Evolutionary conservation across 768 basidiomycete genomes (phyloP), one percentile per base, ranked within the genome.

Genomic region (Kwoniella newhampshirensis): DNA sequence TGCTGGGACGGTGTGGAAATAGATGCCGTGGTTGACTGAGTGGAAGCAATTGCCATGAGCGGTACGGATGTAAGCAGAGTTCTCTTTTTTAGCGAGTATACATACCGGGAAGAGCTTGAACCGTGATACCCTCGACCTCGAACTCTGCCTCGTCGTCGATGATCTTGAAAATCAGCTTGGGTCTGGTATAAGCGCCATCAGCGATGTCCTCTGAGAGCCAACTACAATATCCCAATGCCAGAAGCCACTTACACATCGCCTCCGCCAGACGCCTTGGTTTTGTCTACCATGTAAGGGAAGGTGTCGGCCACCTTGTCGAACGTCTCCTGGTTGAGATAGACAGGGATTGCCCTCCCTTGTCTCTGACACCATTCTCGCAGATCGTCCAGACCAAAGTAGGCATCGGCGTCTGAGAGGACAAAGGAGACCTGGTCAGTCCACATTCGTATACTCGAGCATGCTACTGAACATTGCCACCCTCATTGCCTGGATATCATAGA

Each of bases 341-440:
- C 58, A 1, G 68, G 68, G n/a, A 70, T 67, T 7, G 62, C 40
- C 28, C 36, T 61, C 12, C 59, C 44, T 58, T 67, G 68, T 28
- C 68, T 48, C 25, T 66, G 60, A 61, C 71, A 73, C 71, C 71
- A 73, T 66, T 73, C 87, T 80, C 91, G 81, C 35, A 93, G 78
- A 75, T 94, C 91, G 77, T 94, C 91, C 54, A 94, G 76, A 2
- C 91, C 91, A 67, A 91, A 90, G 79, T 91, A 89, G 5, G 91
- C 91, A 54, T 79, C 78, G 60, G 75, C 67, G 63, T 73, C 69
- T 67, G 40, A 0, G 28, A 13, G 49, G 8, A 23, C n/a, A 18
- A 13, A 36, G 30, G 30, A n/a, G 12, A 2, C 32, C 15, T 36
- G 2, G n/a, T 35, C 18, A 36, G 17, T 3, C 15, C n/a, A n/a